phyloP scores from a whole-genome alignment of 2,329 filamentous ascomycete genomes.

The Fusarium sp. region DNA sequence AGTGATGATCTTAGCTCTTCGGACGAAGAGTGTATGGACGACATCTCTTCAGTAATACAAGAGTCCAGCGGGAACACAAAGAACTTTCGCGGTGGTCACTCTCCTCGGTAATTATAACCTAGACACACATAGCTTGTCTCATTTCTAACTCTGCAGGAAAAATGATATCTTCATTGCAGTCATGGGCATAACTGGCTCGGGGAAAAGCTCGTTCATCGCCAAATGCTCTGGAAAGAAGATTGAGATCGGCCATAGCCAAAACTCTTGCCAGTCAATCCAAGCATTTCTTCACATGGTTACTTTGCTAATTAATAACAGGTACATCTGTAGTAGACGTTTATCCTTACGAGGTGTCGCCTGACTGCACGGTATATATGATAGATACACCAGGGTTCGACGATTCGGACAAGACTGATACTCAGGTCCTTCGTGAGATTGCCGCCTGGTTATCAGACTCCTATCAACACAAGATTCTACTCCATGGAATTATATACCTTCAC shows the following conservation, averaged over 20 bases:
- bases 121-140: not conserved
- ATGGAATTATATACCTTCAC: conserved; percentile 35
- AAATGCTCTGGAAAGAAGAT: not conserved
- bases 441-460: conserved; percentile 49
- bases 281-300: too few relatives aligned
- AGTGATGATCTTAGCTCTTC: too few relatives aligned
- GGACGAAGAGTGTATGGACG: too few relatives aligned
- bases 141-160: not conserved
- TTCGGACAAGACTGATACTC: conserved; percentile 53
- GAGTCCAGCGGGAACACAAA: not conserved
- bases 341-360: not conserved
- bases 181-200: conserved; percentile 25
- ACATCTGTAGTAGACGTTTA: conserved; percentile 18
- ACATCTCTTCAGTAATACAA: too few relatives aligned
- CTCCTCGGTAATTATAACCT: not conserved
- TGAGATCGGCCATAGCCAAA: not conserved
- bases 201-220: conserved; percentile 28
- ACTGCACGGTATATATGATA: conserved; percentile 47
- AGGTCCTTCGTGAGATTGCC: conserved; percentile 55
- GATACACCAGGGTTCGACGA: conserved; percentile 61
- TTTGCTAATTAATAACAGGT: not conserved
- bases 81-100: conserved; percentile 8
- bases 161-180: conserved; percentile 21
- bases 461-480: conserved; percentile 11
- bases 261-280: not conserved